A percentile compares a stretch with the other conserved stretches of the same genome.
Conservation (phyloP, 2,329 filamentous ascomycete species). For the Fusarium succisae region DNA sequence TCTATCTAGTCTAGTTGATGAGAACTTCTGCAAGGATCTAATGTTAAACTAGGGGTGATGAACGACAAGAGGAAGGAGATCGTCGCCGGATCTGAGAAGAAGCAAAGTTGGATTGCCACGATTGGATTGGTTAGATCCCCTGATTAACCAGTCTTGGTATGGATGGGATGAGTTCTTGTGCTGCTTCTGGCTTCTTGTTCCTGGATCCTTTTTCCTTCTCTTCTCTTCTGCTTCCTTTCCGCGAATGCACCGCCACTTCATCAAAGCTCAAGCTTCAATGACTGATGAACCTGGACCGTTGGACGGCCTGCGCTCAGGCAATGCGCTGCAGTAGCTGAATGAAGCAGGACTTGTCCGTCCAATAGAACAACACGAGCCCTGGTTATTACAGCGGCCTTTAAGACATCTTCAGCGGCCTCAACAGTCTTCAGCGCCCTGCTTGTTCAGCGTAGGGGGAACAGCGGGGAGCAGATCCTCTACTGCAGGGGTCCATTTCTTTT, state of each 20-base stretch:
- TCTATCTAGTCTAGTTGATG: not conserved
- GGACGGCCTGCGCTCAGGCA: constrained; percentile 16
- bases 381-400: constrained; percentile 5
- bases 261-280: not conserved
- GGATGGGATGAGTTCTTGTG: not conserved
- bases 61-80: constrained; percentile 20
- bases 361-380: constrained; percentile 28
- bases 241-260: not conserved
- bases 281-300: not conserved
- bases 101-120: constrained; percentile 1
- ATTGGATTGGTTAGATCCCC: constrained; percentile 16
- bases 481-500: constrained; percentile 19
- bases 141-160: constrained; percentile 3
- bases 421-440: constrained; percentile 22
- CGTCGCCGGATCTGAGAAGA: constrained; percentile 29
- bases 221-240: not conserved
- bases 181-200: not conserved
- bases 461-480: constrained; percentile 33
- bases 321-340: constrained; percentile 18
- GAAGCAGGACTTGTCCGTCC: not conserved
- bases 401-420: constrained; percentile 35
- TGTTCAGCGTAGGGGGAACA: not conserved
- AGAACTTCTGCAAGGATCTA: not conserved
- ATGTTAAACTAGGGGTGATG: constrained; percentile 7
- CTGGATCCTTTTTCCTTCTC: not conserved